Conservation (phyloP, 495 filamentous ascomycete genomes). For the Lindgomyces ingoldianus region DNA sequence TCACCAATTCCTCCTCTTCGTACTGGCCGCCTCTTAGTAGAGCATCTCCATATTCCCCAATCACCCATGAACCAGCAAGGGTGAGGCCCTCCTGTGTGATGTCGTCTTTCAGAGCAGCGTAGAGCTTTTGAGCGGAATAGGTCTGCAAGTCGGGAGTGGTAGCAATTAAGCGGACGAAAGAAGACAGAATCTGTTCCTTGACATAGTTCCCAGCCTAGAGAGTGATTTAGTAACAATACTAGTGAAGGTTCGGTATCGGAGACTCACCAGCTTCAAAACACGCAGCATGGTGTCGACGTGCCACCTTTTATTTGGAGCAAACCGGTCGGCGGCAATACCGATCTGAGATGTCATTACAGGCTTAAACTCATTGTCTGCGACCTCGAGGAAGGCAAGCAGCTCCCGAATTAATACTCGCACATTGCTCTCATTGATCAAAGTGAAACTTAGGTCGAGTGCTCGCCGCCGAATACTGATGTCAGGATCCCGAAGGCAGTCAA, state of each 20-base stretch:
- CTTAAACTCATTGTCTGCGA: conserved; percentile 98
- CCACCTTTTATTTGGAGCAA: conserved; percentile 95
- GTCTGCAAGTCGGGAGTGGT: conserved; percentile 93
- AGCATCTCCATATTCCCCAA: conserved; percentile 93
- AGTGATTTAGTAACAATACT: not conserved
- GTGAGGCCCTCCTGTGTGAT: conserved; percentile 96
- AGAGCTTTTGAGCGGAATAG: conserved; percentile 94
- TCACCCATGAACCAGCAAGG: conserved; percentile 94
- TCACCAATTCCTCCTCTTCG: conserved; percentile 90
- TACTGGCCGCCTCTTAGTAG: conserved; percentile 86
- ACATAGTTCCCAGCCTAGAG: conserved; percentile 81
- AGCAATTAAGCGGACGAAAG: conserved; percentile 92
- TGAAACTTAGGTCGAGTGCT: conserved; percentile 95
- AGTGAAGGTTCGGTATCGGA: not conserved
- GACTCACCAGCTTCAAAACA: conserved; percentile 71
- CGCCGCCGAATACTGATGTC: conserved; percentile 96
- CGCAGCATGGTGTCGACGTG: conserved; percentile 96
- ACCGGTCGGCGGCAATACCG: conserved; percentile 92
- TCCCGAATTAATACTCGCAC: conserved; percentile 91
- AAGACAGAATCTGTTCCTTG: conserved; percentile 95
- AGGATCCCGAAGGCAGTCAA: conserved; percentile 95
- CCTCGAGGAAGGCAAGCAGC: conserved; percentile 89
- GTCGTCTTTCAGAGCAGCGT: conserved; percentile 84
- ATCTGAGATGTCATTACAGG: conserved; percentile 96
- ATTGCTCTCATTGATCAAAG: conserved; percentile 94